Conservation (phyloP, 78 protist species). For the Isochrysis galbana region DNA sequence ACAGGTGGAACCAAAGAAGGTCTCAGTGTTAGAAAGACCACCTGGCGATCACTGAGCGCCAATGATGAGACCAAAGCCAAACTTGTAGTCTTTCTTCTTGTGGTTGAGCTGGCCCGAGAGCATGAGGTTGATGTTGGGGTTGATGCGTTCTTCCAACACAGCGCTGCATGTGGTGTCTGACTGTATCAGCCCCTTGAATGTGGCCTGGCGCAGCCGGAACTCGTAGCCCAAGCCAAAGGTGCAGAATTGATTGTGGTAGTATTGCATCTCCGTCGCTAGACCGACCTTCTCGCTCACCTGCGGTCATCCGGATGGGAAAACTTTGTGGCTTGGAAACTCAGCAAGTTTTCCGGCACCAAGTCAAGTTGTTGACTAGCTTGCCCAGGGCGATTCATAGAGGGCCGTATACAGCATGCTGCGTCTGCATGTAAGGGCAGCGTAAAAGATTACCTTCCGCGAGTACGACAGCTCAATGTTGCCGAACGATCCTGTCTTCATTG, state of each 20-base stretch:
- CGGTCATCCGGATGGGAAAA: too few species aligned
- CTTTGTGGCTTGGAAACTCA: too few species aligned
- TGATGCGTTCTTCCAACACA: constrained; percentile 26
- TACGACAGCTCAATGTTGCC: constrained; percentile 33
- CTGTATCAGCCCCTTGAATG: neutral
- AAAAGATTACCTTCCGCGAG: neutral
- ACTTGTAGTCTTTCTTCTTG: constrained; percentile 24
- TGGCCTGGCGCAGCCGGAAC: constrained; percentile 28
- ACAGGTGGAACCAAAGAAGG: too few species aligned
- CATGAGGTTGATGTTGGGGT: neutral
- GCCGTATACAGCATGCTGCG: too few species aligned
- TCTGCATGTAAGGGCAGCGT: neutral
- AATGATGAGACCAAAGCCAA: constrained; percentile 37
- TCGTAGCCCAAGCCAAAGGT: constrained; percentile 16
- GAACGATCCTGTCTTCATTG: constrained; percentile 4
- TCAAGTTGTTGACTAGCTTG: too few species aligned
- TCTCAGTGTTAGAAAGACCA: too few species aligned
- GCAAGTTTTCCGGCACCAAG: too few species aligned
- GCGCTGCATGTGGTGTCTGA: neutral
- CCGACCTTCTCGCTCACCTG: constrained; percentile 46
- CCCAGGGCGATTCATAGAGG: too few species aligned
- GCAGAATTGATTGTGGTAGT: neutral
- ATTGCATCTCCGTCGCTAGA: neutral
- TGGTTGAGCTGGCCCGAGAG: constrained; percentile 43
- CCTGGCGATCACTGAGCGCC: neutral